Base-by-base conservation (phyloP, 1,284 basidiomycete genomes). In the Athelia sp. region DNA sequence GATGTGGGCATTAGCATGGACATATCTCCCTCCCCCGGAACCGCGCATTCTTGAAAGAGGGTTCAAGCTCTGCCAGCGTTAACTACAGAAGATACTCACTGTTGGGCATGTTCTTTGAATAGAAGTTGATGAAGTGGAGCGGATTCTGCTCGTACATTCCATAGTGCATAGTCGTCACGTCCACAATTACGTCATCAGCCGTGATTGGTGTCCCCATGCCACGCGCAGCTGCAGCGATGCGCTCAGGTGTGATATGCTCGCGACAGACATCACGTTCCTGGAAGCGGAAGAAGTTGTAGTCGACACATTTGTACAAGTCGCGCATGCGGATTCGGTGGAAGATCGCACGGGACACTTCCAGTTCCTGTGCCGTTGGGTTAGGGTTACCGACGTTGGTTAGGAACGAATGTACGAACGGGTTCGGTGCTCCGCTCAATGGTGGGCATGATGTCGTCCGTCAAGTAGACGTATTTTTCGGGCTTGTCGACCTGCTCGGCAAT, bases 91-190 rank as follows among this genome's bases (percentile, higher is more conserved):
- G 10, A 9, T 9, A 50, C 77, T 52, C 56, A 87, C 87, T 56
- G 52, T 82, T 62, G 0, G 77, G 78, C 23, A 76, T 69, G n/a
- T 71, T 67, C 63, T 90, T 90, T 0, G 82, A 81, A 58, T 89
- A 91, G 58, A 90, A 91, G 57, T 73, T 78, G 49, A 89, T 78
- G 23, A 66, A 72, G 40, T 84, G 74, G 22, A 91, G 59, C 1
- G 89, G 88, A 56, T 87, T 88, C 55, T 71, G 65, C 48, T 82
- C 77, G 52, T 76, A 72, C 81, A 84, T 88, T 1, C 89, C 88
- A 56, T 87, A 83, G 58, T 90, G 88, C 70, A 90, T 74, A 14
- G 64, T 58, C 1, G 78, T 67, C 6, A 82, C 66, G 47, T 83
- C 76, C 24, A 90, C 84, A 32, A 85, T 77, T 24, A 91, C 71